These are phyloP conservation scores for Fusarium poae DNA, from an alignment of 2,329 filamentous ascomycete genomes.

Conservation along the genomic window DNA sequence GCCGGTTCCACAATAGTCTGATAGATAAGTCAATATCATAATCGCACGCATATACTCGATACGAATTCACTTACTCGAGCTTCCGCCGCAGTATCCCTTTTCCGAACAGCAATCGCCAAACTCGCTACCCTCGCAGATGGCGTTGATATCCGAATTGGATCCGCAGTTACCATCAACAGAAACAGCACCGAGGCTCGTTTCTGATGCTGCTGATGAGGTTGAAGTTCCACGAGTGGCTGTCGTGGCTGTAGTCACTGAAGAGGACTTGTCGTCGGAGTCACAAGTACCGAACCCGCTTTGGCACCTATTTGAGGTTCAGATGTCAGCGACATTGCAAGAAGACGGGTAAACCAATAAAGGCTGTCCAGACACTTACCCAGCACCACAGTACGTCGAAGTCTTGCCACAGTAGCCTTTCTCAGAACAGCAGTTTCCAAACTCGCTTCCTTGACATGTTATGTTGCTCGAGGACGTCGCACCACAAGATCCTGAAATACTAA, in stretches of 20 bases:
- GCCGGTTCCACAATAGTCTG: background rate
- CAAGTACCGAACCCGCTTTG: constrained; percentile 6
- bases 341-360: accelerated
- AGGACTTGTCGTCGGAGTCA: background rate
- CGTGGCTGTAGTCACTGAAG: background rate
- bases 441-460: constrained; percentile 6
- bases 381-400: constrained; percentile 3
- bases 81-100: background rate
- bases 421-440: constrained; percentile 11
- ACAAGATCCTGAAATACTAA: constrained; percentile 11
- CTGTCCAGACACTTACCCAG: background rate
- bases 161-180: background rate
- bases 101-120: background rate
- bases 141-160: background rate
- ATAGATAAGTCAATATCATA: background rate
- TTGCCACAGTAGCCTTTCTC: constrained; percentile 5
- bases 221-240: background rate
- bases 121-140: background rate
- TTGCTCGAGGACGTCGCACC: constrained; percentile 9
- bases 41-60: background rate
- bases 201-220: background rate
- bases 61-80: background rate
- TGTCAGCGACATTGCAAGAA: background rate
- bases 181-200: background rate
- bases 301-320: background rate